Conservation (phyloP, 768 basidiomycete genomes). For the Suillus plorans region DNA sequence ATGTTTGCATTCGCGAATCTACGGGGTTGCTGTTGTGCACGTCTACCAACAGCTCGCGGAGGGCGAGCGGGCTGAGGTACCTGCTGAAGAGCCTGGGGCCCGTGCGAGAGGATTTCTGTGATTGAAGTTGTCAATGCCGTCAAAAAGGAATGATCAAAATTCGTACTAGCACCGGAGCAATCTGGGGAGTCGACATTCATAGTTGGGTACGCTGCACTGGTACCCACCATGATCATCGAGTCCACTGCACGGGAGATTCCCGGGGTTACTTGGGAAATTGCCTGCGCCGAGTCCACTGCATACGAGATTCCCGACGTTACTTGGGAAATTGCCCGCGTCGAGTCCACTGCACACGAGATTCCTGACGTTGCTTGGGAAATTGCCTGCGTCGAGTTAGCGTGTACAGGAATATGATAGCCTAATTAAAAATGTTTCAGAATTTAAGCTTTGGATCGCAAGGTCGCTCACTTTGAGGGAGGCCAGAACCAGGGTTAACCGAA, state of each 20-base stretch:
- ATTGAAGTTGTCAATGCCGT: background rate
- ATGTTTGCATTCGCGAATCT: background rate
- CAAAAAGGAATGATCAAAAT: background rate
- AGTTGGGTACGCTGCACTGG: background rate
- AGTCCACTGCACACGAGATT: background rate
- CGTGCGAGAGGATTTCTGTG: background rate
- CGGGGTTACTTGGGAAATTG: background rate
- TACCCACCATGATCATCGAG: background rate
- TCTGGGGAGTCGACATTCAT: background rate
- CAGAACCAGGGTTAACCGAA: background rate
- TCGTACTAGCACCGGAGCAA: conserved; percentile 1
- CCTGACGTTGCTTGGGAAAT: background rate
- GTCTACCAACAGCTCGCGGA: background rate
- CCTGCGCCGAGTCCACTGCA: background rate
- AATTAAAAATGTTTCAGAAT: background rate
- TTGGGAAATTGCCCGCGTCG: background rate
- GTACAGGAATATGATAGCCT: background rate
- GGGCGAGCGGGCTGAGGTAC: background rate
- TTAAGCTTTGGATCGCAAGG: too few species aligned
- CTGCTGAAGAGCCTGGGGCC: background rate
- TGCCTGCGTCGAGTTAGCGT: background rate
- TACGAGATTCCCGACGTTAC: background rate
- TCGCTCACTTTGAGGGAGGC: background rate
- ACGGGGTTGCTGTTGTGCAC: background rate
- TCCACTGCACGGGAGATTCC: background rate